Evolutionary conservation across 2,329 filamentous ascomycete species (phyloP).

Genomic region (Ramichloridium luteum): DNA sequence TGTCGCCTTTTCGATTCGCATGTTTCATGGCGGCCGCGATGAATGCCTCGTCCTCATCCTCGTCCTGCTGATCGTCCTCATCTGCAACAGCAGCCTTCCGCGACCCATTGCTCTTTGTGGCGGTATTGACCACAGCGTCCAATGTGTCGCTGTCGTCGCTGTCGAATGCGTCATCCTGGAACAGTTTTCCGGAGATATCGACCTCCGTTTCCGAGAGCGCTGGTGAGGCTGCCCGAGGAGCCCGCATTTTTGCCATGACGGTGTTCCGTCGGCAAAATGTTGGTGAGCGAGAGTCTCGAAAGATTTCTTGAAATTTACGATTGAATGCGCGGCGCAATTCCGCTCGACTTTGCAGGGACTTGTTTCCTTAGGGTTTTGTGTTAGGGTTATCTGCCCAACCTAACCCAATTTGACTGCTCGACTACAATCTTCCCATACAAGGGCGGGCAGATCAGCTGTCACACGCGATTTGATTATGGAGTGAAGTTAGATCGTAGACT

Average conservation of each 20-base stretch:
- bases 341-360: too few relatives aligned
- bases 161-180: conserved; percentile 46
- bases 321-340: too few relatives aligned
- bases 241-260: conserved; percentile 56
- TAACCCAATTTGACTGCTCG: too few relatives aligned
- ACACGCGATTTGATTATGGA: too few relatives aligned
- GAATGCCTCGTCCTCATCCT: conserved; percentile 60
- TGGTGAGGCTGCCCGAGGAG: conserved; percentile 62
- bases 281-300: too few relatives aligned
- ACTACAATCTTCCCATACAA: too few relatives aligned
- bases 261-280: too few relatives aligned
- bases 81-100: conserved; percentile 8
- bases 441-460: too few relatives aligned
- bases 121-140: conserved; percentile 1
- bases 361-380: too few relatives aligned
- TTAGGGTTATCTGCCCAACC: too few relatives aligned
- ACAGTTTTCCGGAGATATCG: conserved; percentile 69
- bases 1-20: conserved; percentile 72
- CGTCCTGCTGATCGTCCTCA: conserved; percentile 30
- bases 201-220: conserved; percentile 79
- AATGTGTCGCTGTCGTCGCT: conserved; percentile 30
- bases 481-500: too few relatives aligned
- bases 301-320: too few relatives aligned
- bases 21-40: conserved; percentile 81
- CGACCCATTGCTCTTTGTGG: conserved; percentile 8